Evolutionary conservation across 768 basidiomycete species (phyloP).

Genomic region (Serendipita indica): DNA sequence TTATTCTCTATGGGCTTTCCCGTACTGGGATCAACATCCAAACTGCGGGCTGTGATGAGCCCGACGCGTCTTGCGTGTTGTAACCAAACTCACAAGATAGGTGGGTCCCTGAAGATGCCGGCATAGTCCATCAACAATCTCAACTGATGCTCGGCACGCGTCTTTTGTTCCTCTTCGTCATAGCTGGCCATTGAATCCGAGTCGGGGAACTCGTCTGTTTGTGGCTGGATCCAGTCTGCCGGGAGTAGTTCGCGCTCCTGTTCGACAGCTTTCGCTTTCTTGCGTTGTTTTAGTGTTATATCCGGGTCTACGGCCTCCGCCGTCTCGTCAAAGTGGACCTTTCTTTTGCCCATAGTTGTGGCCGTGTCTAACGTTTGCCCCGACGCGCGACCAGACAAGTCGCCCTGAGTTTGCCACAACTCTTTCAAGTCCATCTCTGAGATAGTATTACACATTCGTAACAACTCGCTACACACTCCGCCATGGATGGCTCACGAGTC

Average conservation of each 20-base stretch:
- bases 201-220: too few relatives aligned
- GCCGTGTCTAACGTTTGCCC: not conserved
- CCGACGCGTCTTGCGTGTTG: not conserved
- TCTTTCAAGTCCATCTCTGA: not conserved
- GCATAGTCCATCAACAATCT: not conserved
- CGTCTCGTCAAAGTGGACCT: not conserved
- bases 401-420: too few relatives aligned
- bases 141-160: not conserved
- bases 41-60: not conserved
- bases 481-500: constrained; percentile 86
- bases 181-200: not conserved
- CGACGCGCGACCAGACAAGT: too few relatives aligned
- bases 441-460: not conserved
- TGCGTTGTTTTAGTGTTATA: too few relatives aligned
- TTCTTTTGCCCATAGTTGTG: not conserved
- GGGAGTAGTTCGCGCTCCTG: too few relatives aligned
- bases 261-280: too few relatives aligned
- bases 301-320: too few relatives aligned
- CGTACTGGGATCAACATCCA: not conserved
- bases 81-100: not conserved
- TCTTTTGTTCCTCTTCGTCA: not conserved
- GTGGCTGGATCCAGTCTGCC: too few relatives aligned
- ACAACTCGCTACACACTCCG: not conserved
- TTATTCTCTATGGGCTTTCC: too few relatives aligned
- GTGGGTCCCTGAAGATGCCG: not conserved